Evolutionary conservation across 805 yeast genomes (phyloP), one percentile per base, ranked within the genome.

Genomic region (Tetrapisispora pingtungensis): DNA sequence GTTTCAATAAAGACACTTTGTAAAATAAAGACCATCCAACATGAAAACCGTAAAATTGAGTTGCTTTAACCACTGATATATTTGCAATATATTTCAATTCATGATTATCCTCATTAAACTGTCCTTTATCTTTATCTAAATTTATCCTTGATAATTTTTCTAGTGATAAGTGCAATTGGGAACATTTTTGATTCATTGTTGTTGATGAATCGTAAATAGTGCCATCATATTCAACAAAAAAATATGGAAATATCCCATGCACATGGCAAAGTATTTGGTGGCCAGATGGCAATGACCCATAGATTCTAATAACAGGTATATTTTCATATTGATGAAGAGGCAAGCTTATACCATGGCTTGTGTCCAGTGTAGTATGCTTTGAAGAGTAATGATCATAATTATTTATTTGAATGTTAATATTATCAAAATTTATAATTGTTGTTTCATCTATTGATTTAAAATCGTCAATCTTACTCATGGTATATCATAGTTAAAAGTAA

Each of bases 21-120:
- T 84, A 74, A 55, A 76, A 83, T 1, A 74, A 64, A n/a, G 68
- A 53, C 66, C 78, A 74, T 0, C 87, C 87, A 2, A 76, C 70
- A 50, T 77, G 78, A 59, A 74, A 90, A 0, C 97, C 97, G 59
- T 93, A 93, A 40, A 89, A 81, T 0, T 94, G 90, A 0, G 76
- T 69, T 0, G 82, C 96, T 49, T 78, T 77, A 43, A 94, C 83
- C 0, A 85, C 47, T 0, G 79, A 69, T 0, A 84, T 72, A 43
- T 75, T 72, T 0, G 87, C 80, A 35, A 84, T 65, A 53, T 68
- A 81, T 32, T 67, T 69, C 38, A 61, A 49, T n/a, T 24, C 36
- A 32, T 41, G 28, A 40, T 44, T 18, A 19, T 32, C 28, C 24
- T 41, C 22, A 15, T 33, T 19, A 19, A 6, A 7, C 30, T 15